Base-by-base conservation (phyloP, 116 monocot genomes). In the Zostera marina region DNA sequence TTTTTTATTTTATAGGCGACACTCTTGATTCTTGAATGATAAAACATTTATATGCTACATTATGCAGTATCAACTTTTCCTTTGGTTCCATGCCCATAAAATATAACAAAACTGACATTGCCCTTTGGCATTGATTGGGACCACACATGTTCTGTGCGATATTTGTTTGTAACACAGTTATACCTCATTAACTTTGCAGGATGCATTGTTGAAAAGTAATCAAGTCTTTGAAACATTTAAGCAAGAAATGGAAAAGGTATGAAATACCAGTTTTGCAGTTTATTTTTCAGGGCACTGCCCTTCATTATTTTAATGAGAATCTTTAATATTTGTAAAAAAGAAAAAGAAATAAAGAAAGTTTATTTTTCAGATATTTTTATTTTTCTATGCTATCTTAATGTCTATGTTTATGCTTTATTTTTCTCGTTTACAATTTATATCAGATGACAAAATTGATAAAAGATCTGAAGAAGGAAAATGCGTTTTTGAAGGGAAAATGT, bases 191-290 rank as follows among this genome's bases (percentile, higher is more conserved):
- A 32, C 32, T 32, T 32, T 68, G 61, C 79, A 92, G 92, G 92
- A 92, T 60, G 75, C 88, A 19, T 68, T 96, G 63, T 47, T 70
- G 54, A 96, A 96, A 69, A 96, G 96, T 60, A 85, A 96, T 61
- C 82, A 88, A 53, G 88, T 96, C 20, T 89, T 96, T 59, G 89
- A 96, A 75, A 73, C 96, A 63, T 89, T 84, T 66, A 88, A 96
- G 72, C 76, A 78, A 41, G 96, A 96, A 77, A 96, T 96, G 85
- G 85, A 85, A 72, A 89, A 85, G 89, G 89, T 85, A 79, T 65
- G 52, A 9, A 47, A 55, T 49, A 14, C 4, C 11, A 9, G 21
- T 17, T 20, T 41, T 13, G 9, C 19, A 62, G 44, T 26, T 62
- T 47, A 15, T 20, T 47, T 60, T 26, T 32, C 14, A 32, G 14